Percentiles rank a stretch among this genome's conserved stretches.
Evolutionary conservation across 2,329 filamentous ascomycete species (phyloP).

Genomic region (Fusarium austroafricanum): DNA sequence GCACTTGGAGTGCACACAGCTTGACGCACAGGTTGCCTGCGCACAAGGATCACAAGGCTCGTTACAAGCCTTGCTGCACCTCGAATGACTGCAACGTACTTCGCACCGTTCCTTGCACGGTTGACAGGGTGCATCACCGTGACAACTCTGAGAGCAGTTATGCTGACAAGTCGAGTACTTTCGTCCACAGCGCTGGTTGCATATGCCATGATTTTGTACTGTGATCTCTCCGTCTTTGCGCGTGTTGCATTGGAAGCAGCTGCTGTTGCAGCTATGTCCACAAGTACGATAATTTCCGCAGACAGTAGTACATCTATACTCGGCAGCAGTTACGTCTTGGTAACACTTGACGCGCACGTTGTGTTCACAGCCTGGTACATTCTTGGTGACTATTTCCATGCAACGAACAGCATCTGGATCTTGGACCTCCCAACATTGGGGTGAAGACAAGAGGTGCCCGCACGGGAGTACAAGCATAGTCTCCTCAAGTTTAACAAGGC

Average conservation of each 20-base stretch:
- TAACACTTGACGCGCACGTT: not conserved
- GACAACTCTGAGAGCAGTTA: not conserved
- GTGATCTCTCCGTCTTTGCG: not conserved
- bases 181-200: not conserved
- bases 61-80: not conserved
- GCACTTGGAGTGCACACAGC: not conserved
- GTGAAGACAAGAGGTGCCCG: not conserved
- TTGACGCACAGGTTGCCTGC: not conserved
- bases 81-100: not conserved
- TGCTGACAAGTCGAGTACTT: not conserved
- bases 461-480: not conserved
- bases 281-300: not conserved
- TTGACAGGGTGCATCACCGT: not conserved
- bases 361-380: not conserved
- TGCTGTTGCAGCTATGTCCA: not conserved
- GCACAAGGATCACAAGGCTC: constrained; percentile 2
- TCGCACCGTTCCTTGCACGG: not conserved
- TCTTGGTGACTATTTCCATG: not conserved
- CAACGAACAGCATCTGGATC: not conserved
- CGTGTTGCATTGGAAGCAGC: constrained; percentile 1
- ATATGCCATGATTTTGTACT: not conserved
- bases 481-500: not conserved
- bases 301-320: not conserved
- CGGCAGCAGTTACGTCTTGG: not conserved
- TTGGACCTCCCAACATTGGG: not conserved